Evolutionary conservation across 2,329 filamentous ascomycete species (phyloP).

Genomic region (Pseudogymnoascus sp.): DNA sequence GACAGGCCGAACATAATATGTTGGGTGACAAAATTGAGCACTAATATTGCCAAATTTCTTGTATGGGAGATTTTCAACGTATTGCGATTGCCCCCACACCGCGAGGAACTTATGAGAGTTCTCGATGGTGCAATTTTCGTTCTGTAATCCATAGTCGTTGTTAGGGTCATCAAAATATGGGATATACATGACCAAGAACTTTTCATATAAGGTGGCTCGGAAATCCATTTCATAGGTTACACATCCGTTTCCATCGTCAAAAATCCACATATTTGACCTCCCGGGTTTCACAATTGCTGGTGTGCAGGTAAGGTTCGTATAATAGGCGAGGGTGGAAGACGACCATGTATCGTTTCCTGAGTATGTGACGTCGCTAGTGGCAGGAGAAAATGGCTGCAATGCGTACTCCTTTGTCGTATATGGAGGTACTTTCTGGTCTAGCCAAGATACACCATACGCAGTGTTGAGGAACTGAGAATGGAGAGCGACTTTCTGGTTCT

Average conservation of each 20-base stretch:
- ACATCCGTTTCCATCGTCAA: slow-evolving; percentile 35
- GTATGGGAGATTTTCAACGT: not conserved
- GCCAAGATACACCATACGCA: slow-evolving; percentile 39
- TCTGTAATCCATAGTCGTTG: slow-evolving; percentile 28
- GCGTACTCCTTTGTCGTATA: slow-evolving; percentile 40
- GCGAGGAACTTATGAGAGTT: slow-evolving; percentile 35
- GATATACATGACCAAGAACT: slow-evolving; percentile 5
- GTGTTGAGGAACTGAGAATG: slow-evolving; percentile 36
- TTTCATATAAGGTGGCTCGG: not conserved
- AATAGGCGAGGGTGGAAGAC: slow-evolving; percentile 26
- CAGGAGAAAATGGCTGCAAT: slow-evolving; percentile 36
- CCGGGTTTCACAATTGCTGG: slow-evolving; percentile 22
- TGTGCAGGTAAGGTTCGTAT: slow-evolving; percentile 34
- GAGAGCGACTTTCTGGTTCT: slow-evolving; percentile 27
- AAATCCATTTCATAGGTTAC: slow-evolving; percentile 21
- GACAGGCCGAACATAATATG: slow-evolving; percentile 41
- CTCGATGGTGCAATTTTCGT: slow-evolving; percentile 27
- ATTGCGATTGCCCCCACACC: slow-evolving; percentile 19
- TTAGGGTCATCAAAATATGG: slow-evolving; percentile 31
- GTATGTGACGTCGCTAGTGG: not conserved
- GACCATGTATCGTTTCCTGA: slow-evolving; percentile 17
- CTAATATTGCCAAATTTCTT: slow-evolving; percentile 23
- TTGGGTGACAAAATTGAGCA: slow-evolving; percentile 36
- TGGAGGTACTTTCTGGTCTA: slow-evolving; percentile 36
- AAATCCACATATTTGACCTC: slow-evolving; percentile 18